A percentile compares a stretch with the other conserved stretches of the same genome.
Conservation (phyloP, 352 stramenopile species). For the Globisporangium middletonii region DNA sequence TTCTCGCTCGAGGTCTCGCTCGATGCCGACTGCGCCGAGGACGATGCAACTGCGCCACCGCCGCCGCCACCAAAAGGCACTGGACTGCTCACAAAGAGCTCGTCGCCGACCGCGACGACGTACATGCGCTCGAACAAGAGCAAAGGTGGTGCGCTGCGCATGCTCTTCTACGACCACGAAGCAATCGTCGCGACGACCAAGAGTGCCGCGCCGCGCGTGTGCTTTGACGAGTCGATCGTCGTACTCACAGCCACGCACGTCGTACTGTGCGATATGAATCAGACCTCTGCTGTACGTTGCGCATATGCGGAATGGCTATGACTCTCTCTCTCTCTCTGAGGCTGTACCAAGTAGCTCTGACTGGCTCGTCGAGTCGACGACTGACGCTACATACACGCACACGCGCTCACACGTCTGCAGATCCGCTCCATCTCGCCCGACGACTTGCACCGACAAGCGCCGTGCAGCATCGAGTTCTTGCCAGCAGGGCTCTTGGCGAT, state of each 20-base stretch:
- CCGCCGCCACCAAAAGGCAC: conserved; percentile 10
- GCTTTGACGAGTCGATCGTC: conserved; percentile 72
- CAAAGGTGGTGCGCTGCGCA: conserved; percentile 34
- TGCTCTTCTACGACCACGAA: conserved; percentile 80
- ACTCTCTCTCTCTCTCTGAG: neutral
- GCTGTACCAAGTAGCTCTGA: too few species aligned
- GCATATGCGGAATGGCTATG: neutral
- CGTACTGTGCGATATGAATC: conserved; percentile 66
- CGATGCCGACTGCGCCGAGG: conserved; percentile 22
- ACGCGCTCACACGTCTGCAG: conserved; percentile 20
- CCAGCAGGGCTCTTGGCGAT: conserved; percentile 62
- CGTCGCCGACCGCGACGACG: conserved; percentile 38
- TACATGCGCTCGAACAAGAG: conserved; percentile 46
- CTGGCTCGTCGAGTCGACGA: too few species aligned
- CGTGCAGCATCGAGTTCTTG: conserved; percentile 54
- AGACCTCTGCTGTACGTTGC: conserved; percentile 39
- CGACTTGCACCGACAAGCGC: conserved; percentile 53
- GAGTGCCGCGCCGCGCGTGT: conserved; percentile 30
- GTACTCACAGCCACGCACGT: conserved; percentile 54
- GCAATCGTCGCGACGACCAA: conserved; percentile 40
- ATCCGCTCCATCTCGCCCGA: conserved; percentile 36
- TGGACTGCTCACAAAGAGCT: conserved; percentile 27
- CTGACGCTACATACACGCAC: conserved; percentile 7
- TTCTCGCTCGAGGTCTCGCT: conserved; percentile 61
- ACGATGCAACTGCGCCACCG: conserved; percentile 9